These are phyloP conservation scores for Cubamyces lactineus DNA, from an alignment of 768 basidiomycete species.

Conservation along the genomic window DNA sequence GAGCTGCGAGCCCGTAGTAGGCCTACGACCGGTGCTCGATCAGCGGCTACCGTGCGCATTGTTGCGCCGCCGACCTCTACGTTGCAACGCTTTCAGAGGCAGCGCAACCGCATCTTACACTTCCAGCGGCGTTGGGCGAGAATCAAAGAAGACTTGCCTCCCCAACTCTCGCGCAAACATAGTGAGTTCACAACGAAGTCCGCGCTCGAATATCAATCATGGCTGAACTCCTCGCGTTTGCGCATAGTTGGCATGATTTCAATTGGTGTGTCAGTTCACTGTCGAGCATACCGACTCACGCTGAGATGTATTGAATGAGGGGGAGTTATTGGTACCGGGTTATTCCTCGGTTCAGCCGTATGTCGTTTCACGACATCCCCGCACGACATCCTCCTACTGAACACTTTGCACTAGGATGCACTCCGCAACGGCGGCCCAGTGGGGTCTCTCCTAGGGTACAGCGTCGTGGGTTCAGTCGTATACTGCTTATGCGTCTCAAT, in stretches of 20 bases:
- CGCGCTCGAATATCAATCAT: not conserved
- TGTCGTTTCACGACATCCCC: not conserved
- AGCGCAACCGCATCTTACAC: slow-evolving; percentile 28
- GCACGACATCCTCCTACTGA: not conserved
- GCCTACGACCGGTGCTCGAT: too few relatives aligned
- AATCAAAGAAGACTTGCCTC: slow-evolving; percentile 33
- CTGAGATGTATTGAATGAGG: slow-evolving; percentile 17
- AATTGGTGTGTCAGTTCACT: slow-evolving; percentile 20
- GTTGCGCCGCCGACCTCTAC: not conserved
- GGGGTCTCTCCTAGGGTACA: slow-evolving; percentile 53
- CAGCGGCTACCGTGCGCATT: slow-evolving; percentile 5
- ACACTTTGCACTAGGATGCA: slow-evolving; percentile 27
- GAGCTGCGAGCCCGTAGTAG: not conserved
- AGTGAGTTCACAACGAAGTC: slow-evolving; percentile 20
- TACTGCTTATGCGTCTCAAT: slow-evolving; percentile 40
- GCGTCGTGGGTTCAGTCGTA: slow-evolving; percentile 44
- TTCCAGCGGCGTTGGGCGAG: slow-evolving; percentile 33
- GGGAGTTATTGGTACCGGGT: slow-evolving; percentile 43
- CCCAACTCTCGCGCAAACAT: slow-evolving; percentile 32
- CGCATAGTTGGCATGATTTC: slow-evolving; percentile 35
- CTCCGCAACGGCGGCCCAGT: slow-evolving; percentile 57
- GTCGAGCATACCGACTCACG: not conserved
- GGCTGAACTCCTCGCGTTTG: not conserved
- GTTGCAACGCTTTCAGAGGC: slow-evolving; percentile 12
- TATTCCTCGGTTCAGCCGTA: slow-evolving; percentile 42